These are phyloP conservation scores for Salix viminalis DNA, from an alignment of 345 rosid species.

Conservation along the genomic window DNA sequence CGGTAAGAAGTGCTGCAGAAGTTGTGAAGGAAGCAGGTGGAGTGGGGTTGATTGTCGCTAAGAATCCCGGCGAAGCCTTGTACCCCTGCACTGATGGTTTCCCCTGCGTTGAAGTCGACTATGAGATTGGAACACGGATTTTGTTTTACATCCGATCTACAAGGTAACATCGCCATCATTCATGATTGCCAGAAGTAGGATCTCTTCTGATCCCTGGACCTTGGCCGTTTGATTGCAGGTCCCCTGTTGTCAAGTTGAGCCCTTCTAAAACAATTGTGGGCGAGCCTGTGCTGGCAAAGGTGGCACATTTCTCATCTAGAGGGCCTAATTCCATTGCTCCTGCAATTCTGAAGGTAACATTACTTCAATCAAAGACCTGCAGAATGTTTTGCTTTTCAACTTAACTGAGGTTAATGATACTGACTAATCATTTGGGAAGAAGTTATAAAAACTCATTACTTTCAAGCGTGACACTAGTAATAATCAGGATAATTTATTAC, in stretches of 20 bases:
- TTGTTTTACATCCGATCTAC: slow-evolving; percentile 53
- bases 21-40: slow-evolving; percentile 33
- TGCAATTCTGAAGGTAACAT: slow-evolving; percentile 41
- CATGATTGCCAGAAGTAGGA: not conserved
- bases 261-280: slow-evolving; percentile 32
- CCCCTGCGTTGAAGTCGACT: slow-evolving; percentile 57
- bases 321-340: slow-evolving; percentile 39
- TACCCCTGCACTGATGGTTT: slow-evolving; percentile 29
- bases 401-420: not conserved
- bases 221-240: slow-evolving; percentile 11
- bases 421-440: not conserved
- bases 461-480: not conserved
- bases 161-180: slow-evolving; percentile 13
- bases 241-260: slow-evolving; percentile 30
- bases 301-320: slow-evolving; percentile 42
- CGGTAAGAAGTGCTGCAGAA: slow-evolving; percentile 23
- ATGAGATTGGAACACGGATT: slow-evolving; percentile 59
- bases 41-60: slow-evolving; percentile 51
- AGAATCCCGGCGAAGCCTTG: slow-evolving; percentile 42
- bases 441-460: not conserved
- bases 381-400: not conserved
- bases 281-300: slow-evolving; percentile 27
- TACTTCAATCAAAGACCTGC: not conserved
- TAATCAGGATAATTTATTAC: not conserved
- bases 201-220: not conserved